Percentiles rank a stretch among this genome's conserved stretches.
Conservation (phyloP, 345 rosid genomes). For the Citrus hindsii region DNA sequence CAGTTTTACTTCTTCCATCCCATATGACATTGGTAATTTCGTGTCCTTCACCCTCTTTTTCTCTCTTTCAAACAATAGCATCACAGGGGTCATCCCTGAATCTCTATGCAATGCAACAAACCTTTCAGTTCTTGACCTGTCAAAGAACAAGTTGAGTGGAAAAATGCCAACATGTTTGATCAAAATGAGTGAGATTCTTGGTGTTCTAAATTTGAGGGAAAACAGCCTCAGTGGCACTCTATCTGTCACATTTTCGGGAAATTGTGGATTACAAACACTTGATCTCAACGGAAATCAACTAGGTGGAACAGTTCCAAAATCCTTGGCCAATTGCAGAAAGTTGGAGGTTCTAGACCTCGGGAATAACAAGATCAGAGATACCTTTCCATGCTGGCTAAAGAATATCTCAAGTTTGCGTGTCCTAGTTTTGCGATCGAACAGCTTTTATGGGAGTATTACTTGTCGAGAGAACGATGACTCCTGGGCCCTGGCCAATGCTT, state of each 20-base stretch:
- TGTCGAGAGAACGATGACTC: background rate
- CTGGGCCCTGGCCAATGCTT: slow-evolving; percentile 29
- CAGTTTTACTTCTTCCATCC: slow-evolving; percentile 10
- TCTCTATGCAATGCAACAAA: slow-evolving; percentile 23
- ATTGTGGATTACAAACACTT: slow-evolving; percentile 23
- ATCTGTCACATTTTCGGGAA: slow-evolving; percentile 5
- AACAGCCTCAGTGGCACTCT: slow-evolving; percentile 21
- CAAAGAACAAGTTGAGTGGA: slow-evolving; percentile 34
- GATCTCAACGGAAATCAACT: slow-evolving; percentile 30
- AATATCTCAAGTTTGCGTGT: slow-evolving; percentile 24
- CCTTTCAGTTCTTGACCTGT: slow-evolving; percentile 35
- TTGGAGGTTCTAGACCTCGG: slow-evolving; percentile 40
- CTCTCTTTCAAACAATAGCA: slow-evolving; percentile 32
- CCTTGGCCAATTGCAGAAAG: slow-evolving; percentile 18
- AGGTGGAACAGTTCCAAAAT: slow-evolving; percentile 29
- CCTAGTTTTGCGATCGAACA: slow-evolving; percentile 33
- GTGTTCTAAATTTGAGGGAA: slow-evolving; percentile 28
- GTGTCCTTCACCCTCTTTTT: slow-evolving; percentile 5
- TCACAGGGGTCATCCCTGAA: slow-evolving; percentile 29
- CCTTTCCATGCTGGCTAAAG: slow-evolving; percentile 36
- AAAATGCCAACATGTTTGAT: slow-evolving; percentile 18
- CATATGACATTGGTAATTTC: slow-evolving; percentile 15
- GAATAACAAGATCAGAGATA: slow-evolving; percentile 27
- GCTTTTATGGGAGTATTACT: slow-evolving; percentile 6
- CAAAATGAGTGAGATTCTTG: background rate